A percentile compares a stretch with the other conserved stretches of the same genome.
phyloP scores from a whole-genome alignment of 306 rosid genomes.

The Spatholobus suberectus region DNA sequence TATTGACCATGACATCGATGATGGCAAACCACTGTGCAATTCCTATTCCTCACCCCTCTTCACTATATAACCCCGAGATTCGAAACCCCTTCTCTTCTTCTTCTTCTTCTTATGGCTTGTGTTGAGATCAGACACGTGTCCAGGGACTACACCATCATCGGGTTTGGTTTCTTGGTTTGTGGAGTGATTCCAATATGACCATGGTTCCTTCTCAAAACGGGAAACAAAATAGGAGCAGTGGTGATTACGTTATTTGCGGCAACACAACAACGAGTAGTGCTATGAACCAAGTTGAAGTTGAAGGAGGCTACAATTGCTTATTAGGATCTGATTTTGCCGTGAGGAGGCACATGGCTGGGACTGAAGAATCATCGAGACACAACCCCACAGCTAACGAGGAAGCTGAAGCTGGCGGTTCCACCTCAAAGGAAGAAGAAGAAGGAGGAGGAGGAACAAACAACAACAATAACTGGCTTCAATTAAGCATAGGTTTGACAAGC shows the following conservation, averaged over 20 bases:
- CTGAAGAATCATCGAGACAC: slow-evolving; percentile 53
- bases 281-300: slow-evolving; percentile 61
- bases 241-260: slow-evolving; percentile 38
- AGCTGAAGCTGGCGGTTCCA: slow-evolving; percentile 36
- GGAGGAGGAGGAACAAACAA: slow-evolving; percentile 14
- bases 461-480: slow-evolving; percentile 72
- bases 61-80: slow-evolving; percentile 35
- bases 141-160: neutral
- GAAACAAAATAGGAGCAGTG: slow-evolving; percentile 30
- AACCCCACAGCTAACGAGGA: slow-evolving; percentile 2
- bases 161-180: slow-evolving; percentile 22
- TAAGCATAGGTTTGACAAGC: slow-evolving; percentile 64
- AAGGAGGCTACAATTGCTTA: slow-evolving; percentile 42
- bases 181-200: slow-evolving; percentile 55
- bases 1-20: neutral
- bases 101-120: slow-evolving; percentile 48
- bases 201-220: slow-evolving; percentile 76
- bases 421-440: slow-evolving; percentile 46
- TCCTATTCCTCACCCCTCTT: neutral
- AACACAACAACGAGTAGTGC: slow-evolving; percentile 30
- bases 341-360: slow-evolving; percentile 68
- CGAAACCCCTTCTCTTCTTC: slow-evolving; percentile 28
- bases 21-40: slow-evolving; percentile 52
- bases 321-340: slow-evolving; percentile 64
- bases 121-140: slow-evolving; percentile 39